Conservation (phyloP, 1,139 yeast genomes). For the Zygosaccharomyces pseudobailii region DNA sequence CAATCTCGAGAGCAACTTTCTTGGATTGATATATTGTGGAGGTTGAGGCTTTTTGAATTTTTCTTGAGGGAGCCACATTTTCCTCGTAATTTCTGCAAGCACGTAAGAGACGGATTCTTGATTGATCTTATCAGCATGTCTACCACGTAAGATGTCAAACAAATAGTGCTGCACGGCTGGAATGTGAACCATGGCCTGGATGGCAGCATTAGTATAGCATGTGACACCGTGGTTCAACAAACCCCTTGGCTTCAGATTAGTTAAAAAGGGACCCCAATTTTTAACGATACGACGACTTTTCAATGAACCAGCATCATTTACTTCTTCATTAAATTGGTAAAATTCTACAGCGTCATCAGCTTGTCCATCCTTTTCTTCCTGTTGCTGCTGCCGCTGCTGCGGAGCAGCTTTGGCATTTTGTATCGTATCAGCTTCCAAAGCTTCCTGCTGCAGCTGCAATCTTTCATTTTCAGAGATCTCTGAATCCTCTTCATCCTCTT, state of each 20-base stretch:
- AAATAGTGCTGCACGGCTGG: constrained; percentile 89
- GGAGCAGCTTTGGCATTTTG: constrained; percentile 25
- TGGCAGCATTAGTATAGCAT: constrained; percentile 93
- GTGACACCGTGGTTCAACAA: constrained; percentile 90
- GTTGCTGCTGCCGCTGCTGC: constrained; percentile 34
- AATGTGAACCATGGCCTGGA: constrained; percentile 82
- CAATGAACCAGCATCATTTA: constrained; percentile 57
- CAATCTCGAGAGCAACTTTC: constrained; percentile 62
- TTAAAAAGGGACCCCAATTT: constrained; percentile 52
- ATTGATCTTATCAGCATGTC: constrained; percentile 43
- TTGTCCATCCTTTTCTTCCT: constrained; percentile 27
- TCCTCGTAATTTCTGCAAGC: constrained; percentile 64
- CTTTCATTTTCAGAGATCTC: constrained; percentile 33
- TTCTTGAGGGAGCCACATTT: constrained; percentile 54
- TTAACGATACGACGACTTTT: constrained; percentile 50
- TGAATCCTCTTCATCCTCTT: constrained; percentile 14
- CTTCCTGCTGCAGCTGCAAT: constrained; percentile 37
- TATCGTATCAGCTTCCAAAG: constrained; percentile 13
- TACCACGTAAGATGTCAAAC: constrained; percentile 54
- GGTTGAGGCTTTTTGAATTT: constrained; percentile 33
- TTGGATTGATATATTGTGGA: constrained; percentile 60
- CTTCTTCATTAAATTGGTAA: constrained; percentile 48
- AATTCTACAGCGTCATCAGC: constrained; percentile 45
- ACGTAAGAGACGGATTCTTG: constrained; percentile 63
- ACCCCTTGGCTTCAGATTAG: constrained; percentile 59